phyloP scores from a whole-genome alignment of 441 rosid species.

The Gossypium schwendimanii region DNA sequence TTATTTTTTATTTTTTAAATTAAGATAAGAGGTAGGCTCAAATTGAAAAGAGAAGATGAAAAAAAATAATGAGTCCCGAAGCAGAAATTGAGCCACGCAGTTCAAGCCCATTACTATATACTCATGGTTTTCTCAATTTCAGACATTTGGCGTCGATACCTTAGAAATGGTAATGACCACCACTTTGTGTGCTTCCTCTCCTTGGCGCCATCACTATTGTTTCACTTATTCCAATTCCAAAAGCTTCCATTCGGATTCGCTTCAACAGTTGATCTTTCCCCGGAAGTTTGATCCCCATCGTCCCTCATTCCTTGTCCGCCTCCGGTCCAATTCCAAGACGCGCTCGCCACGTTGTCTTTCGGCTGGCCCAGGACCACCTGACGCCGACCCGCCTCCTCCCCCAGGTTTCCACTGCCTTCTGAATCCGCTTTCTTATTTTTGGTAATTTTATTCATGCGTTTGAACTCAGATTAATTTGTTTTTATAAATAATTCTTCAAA shows the following conservation, averaged over 20 bases:
- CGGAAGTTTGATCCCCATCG: slow-evolving; percentile 8
- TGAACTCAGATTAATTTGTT: background rate
- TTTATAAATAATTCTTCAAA: background rate
- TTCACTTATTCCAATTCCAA: background rate
- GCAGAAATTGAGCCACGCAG: background rate
- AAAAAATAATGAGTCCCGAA: background rate
- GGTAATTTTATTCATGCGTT: background rate
- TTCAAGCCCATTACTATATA: background rate
- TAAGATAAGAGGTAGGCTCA: background rate
- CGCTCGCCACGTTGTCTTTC: slow-evolving; percentile 24
- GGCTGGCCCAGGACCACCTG: slow-evolving; percentile 30
- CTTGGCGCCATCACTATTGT: background rate
- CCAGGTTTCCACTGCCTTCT: slow-evolving; percentile 29
- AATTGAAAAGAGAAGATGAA: background rate
- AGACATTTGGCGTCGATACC: background rate
- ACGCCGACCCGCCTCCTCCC: slow-evolving; percentile 23
- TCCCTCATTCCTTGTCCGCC: background rate
- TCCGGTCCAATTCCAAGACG: background rate
- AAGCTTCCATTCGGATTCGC: background rate
- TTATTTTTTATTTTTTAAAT: no score
- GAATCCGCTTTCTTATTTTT: background rate
- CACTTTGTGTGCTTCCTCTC: background rate
- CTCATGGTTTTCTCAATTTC: no score
- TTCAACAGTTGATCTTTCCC: slow-evolving; percentile 6
- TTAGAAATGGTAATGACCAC: background rate